Evolutionary conservation across 139 green algal genomes (phyloP), one percentile per base, ranked within the genome.

Genomic region (Volvox reticuliferus): DNA sequence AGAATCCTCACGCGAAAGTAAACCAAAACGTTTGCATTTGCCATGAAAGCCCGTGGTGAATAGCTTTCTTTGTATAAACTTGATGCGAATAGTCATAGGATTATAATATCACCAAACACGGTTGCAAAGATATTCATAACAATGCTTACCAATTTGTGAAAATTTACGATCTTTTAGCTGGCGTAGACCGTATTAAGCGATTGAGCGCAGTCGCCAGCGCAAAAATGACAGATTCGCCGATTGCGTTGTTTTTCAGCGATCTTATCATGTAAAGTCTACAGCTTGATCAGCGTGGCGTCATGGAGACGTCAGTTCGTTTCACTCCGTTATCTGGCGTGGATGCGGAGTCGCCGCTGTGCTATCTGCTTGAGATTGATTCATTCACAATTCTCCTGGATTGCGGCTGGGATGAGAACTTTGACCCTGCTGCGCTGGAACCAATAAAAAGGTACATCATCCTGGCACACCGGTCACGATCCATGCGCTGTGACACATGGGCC

Each of bases 371-470:
- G 44, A 84, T 99, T 0, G 94, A 97, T 77, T 87, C 77, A 19
- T 86, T 96, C 36, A 95, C 87, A 1, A 90, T 99, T 26, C 88
- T 99, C 90, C 86, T 99, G 12, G 98, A 99, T 80, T 99, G 98
- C 89, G 98, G 98, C 21, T 99, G 98, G 98, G 93, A 94, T 44
- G 97, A 98, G 2, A 35, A 18, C 12, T 98, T 96, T 63, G 88
- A 97, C n/a, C 12, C 82, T 0, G 65, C 62, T 0, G 62, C 93
- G 26, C 89, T 99, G 55, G 77, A 95, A n/a, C 94, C 95, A 0
- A 61, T 99, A 0, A 92, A 90, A 62, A 90, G 73, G 92, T 94
- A 81, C 79, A 26, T 9, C 44, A 55, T 55, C 44, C 44, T 55
- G 44, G 44, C 44, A 55, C 44, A 9, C 5, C 44, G 44, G 44